phyloP scores from a whole-genome alignment of 1,139 yeast genomes.

The Hyphopichia burtonii region DNA sequence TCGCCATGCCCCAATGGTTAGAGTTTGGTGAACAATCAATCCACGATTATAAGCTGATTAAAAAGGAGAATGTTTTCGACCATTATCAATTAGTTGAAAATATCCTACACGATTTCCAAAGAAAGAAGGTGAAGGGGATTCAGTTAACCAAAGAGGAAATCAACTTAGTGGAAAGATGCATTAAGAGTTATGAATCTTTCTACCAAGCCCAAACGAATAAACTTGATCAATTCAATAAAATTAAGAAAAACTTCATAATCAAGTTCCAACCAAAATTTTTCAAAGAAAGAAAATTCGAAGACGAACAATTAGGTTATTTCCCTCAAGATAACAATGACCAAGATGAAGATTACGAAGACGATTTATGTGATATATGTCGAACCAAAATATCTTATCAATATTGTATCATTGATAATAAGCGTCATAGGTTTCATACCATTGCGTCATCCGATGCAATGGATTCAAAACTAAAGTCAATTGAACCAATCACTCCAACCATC shows the following conservation, averaged over 20 bases:
- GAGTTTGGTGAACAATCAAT: slow-evolving; percentile 61
- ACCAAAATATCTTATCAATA: slow-evolving; percentile 40
- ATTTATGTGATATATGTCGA: slow-evolving; percentile 39
- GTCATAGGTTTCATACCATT: slow-evolving; percentile 20
- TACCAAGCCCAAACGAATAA: slow-evolving; percentile 14
- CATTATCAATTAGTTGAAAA: slow-evolving; percentile 41
- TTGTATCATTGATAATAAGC: slow-evolving; percentile 29
- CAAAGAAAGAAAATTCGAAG: slow-evolving; percentile 14
- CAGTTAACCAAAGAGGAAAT: slow-evolving; percentile 4
- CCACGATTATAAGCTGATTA: slow-evolving; percentile 51
- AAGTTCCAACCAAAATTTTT: slow-evolving; percentile 13
- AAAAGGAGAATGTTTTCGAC: slow-evolving; percentile 59
- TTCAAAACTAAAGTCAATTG: slow-evolving; percentile 3
- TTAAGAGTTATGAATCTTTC: slow-evolving; percentile 25
- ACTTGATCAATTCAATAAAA: slow-evolving; percentile 10
- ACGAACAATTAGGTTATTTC: slow-evolving; percentile 15
- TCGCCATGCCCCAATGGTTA: slow-evolving; percentile 73
- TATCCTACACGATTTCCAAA: slow-evolving; percentile 25
- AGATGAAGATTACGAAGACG: slow-evolving; percentile 33
- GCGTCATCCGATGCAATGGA: background rate
- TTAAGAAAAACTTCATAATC: slow-evolving; percentile 8
- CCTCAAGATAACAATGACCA: slow-evolving; percentile 11
- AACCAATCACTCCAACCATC: slow-evolving; percentile 4
- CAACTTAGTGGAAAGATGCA: slow-evolving; percentile 22
- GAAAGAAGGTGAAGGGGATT: slow-evolving; percentile 26